Percentiles rank a stretch among this genome's conserved stretches.
Conservation (phyloP, 2,329 filamentous ascomycete species). For the Fusarium nematophilum region DNA sequence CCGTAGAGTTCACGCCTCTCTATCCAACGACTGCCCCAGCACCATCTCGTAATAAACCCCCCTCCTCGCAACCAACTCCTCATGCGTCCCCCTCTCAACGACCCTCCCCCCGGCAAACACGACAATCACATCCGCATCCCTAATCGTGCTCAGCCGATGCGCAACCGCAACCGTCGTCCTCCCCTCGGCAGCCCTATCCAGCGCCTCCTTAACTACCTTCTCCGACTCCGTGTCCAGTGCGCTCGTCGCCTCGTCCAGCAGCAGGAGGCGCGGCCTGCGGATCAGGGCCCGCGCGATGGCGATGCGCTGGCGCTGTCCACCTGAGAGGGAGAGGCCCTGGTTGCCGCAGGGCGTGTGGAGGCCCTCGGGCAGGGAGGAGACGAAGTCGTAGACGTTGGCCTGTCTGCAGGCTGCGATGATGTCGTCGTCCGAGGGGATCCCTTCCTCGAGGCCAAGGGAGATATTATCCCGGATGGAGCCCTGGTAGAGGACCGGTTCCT, state of each 20-base stretch:
- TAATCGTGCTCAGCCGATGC: slow-evolving; percentile 66
- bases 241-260: slow-evolving; percentile 79
- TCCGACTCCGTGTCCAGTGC: slow-evolving; percentile 74
- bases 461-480: slow-evolving; percentile 68
- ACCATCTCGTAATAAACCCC: slow-evolving; percentile 67
- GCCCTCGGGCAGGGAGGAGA: slow-evolving; percentile 66
- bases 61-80: slow-evolving; percentile 62
- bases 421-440: slow-evolving; percentile 48
- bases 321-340: slow-evolving; percentile 75
- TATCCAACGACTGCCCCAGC: slow-evolving; percentile 55
- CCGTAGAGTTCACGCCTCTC: slow-evolving; percentile 38
- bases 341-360: slow-evolving; percentile 74
- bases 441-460: slow-evolving; percentile 56
- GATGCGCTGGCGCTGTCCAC: slow-evolving; percentile 78
- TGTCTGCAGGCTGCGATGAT: slow-evolving; percentile 63
- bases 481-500: slow-evolving; percentile 57
- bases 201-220: slow-evolving; percentile 71
- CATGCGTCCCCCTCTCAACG: slow-evolving; percentile 70
- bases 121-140: slow-evolving; percentile 71
- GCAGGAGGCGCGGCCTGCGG: slow-evolving; percentile 72
- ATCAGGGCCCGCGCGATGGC: slow-evolving; percentile 79
- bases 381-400: slow-evolving; percentile 67
- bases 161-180: slow-evolving; percentile 73
- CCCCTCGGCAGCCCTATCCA: slow-evolving; percentile 59
- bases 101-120: slow-evolving; percentile 63